Base-by-base conservation (phyloP, 1,284 basidiomycete species). In the Leccinum huronense region DNA sequence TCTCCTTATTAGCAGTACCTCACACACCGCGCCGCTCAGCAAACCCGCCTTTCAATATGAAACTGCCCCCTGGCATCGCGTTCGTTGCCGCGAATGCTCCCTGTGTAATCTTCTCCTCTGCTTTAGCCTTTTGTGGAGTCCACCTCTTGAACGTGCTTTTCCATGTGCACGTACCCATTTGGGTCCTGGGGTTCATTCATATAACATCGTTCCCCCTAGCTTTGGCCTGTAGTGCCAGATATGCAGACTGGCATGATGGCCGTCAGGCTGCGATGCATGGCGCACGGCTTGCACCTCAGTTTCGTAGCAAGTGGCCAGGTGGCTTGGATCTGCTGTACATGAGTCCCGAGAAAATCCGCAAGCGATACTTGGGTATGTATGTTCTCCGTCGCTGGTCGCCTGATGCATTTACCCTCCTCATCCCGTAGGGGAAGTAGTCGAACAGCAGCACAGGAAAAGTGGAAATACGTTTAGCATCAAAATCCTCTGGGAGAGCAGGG, bases 361-460 rank as follows among this genome's bases (percentile, higher is more conserved):
- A 57, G 14, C 75, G 75, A 7, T 80, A 78, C 68, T 71, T 78
- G 36, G 79, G 79, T 76, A 55, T 33, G 73, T 62, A 66, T 51
- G 7, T 48, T n/a, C 16, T 42, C 11, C 30, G 34, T 51, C 14
- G 10, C n/a, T 38, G 8, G 16, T 27, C 27, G 7, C 13, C 58
- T 40, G 7, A 10, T 51, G 40, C 2, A 19, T 58, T 61, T 48
- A 68, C 55, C 33, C n/a, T 23, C 14, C 7, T 48, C 5, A 14
- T 63, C 36, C 11, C n/a, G n/a, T 64, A 79, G 78, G 76, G 5
- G 76, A 79, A 27, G 65, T 64, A 2, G 1, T 76, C 9, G 65
- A 67, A 40, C 45, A 68, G 8, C 65, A 66, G 3, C 63, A 60
- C 62, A 40, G 40, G 62, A 53, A 68, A 5, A 58, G 70, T 19